Conservation (phyloP, 2,329 filamentous ascomycete species). For the Leptoxyphium fumago region DNA sequence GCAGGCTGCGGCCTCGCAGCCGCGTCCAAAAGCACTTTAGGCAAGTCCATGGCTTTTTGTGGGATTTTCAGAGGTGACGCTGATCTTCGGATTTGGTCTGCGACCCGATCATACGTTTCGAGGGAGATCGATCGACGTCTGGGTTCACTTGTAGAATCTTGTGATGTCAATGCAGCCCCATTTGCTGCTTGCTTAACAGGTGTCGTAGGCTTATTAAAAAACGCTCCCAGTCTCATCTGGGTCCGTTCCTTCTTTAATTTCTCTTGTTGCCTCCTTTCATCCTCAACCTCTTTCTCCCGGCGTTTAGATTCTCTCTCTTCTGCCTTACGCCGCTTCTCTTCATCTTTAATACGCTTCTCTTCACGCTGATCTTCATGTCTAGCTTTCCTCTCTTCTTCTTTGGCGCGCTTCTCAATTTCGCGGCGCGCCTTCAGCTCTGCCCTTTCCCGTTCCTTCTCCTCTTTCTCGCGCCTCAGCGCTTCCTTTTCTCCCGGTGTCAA, state of each 20-base stretch:
- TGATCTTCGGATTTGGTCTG: slow-evolving; percentile 11
- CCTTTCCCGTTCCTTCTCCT: slow-evolving; percentile 26
- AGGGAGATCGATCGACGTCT: slow-evolving; percentile 23
- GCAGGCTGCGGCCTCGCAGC: background rate
- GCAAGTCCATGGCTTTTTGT: slow-evolving; percentile 2
- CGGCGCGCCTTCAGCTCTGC: slow-evolving; percentile 33
- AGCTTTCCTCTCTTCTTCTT: slow-evolving; percentile 23
- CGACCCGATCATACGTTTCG: slow-evolving; percentile 15
- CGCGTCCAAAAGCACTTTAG: slow-evolving; percentile 2
- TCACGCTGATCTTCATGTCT: slow-evolving; percentile 13
- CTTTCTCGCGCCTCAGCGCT: slow-evolving; percentile 25
- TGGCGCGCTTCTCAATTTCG: slow-evolving; percentile 25
- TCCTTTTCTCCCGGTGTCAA: slow-evolving; percentile 22
- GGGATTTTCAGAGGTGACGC: slow-evolving; percentile 11
- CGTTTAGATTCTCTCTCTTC: slow-evolving; percentile 27
- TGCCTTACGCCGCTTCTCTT: slow-evolving; percentile 23
- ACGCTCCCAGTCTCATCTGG: slow-evolving; percentile 26
- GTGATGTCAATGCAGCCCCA: slow-evolving; percentile 7
- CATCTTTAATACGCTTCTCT: slow-evolving; percentile 13
- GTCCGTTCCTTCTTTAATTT: slow-evolving; percentile 18
- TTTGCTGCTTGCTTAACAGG: slow-evolving; percentile 12
- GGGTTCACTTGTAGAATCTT: slow-evolving; percentile 18
- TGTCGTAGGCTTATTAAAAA: slow-evolving; percentile 27
- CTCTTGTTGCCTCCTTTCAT: slow-evolving; percentile 16
- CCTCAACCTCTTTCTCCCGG: slow-evolving; percentile 22